Evolutionary conservation across 2,329 filamentous ascomycete genomes (phyloP).

Genomic region (Aspergillus persii): DNA sequence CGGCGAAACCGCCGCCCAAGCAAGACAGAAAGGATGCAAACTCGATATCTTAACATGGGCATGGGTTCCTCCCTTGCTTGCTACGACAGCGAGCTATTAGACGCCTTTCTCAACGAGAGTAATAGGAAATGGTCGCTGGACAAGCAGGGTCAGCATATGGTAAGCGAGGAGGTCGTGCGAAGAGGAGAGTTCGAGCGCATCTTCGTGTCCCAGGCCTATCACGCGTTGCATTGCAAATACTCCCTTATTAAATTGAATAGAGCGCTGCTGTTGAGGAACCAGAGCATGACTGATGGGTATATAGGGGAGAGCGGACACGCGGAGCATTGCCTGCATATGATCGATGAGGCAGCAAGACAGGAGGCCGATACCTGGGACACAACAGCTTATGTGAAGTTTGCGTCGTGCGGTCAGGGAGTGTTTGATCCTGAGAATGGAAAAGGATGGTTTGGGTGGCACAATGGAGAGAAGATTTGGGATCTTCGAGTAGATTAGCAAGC

Average conservation of each 20-base stretch:
- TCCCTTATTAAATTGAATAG: constrained; percentile 15
- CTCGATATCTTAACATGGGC: constrained; percentile 28
- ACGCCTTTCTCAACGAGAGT: constrained; percentile 13
- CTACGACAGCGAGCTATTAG: constrained; percentile 22
- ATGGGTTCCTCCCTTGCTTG: constrained; percentile 25
- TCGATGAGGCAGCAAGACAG: neutral
- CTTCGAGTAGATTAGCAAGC: no score
- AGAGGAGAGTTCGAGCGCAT: constrained; percentile 4
- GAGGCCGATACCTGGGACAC: neutral
- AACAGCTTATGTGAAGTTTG: neutral
- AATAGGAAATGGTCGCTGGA: constrained; percentile 14
- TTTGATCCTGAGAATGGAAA: neutral
- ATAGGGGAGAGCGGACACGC: constrained; percentile 5
- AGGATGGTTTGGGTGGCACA: constrained; percentile 1
- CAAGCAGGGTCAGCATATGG: neutral
- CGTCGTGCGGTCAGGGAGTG: neutral
- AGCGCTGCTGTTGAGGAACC: constrained; percentile 4
- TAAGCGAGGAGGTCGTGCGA: neutral
- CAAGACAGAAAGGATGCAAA: constrained; percentile 17
- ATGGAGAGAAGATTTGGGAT: neutral
- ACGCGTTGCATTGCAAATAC: constrained; percentile 15
- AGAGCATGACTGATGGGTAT: constrained; percentile 6
- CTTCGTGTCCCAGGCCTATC: constrained; percentile 9
- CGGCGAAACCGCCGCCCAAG: constrained; percentile 14
- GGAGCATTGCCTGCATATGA: constrained; percentile 51